Conservation (phyloP, 1,284 basidiomycete genomes). For the Xerocomus minutiporus region DNA sequence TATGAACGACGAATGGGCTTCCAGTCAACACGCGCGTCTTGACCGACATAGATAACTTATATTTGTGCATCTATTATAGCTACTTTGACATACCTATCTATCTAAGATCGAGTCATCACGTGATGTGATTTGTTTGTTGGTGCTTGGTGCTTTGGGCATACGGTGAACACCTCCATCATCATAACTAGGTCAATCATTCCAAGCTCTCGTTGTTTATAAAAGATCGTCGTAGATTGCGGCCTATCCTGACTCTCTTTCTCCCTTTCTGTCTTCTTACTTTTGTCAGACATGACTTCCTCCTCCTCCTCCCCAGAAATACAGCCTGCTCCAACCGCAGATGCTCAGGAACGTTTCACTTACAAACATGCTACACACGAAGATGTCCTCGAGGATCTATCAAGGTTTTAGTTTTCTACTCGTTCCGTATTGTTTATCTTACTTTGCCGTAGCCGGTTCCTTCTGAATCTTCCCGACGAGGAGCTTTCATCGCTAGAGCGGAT, state of each 20-base stretch:
- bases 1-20: conserved; percentile 91
- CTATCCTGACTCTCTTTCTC: conserved; percentile 44
- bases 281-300: conserved; percentile 44
- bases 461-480: conserved; percentile 95
- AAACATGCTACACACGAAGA: conserved; percentile 67
- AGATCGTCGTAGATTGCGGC: conserved; percentile 30
- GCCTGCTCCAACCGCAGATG: conserved; percentile 43
- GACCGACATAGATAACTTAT: conserved; percentile 12
- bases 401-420: conserved; percentile 39
- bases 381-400: conserved; percentile 87
- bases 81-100: too few relatives aligned
- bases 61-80: conserved; percentile 4
- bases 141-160: conserved; percentile 23
- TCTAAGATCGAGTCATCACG: conserved; percentile 13
- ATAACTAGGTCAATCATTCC: conserved; percentile 18
- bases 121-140: conserved; percentile 30
- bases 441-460: conserved; percentile 78
- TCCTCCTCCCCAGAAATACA: conserved; percentile 72
- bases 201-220: conserved; percentile 31
- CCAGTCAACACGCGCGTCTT: conserved; percentile 33
- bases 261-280: conserved; percentile 23
- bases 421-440: conserved; percentile 11
- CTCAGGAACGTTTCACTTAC: conserved; percentile 51
- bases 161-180: conserved; percentile 23
- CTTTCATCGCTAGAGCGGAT: conserved; percentile 87